A percentile compares a stretch with the other conserved stretches of the same genome.
Conservation (phyloP, 805 yeast genomes). For the Ogataea sp. region DNA sequence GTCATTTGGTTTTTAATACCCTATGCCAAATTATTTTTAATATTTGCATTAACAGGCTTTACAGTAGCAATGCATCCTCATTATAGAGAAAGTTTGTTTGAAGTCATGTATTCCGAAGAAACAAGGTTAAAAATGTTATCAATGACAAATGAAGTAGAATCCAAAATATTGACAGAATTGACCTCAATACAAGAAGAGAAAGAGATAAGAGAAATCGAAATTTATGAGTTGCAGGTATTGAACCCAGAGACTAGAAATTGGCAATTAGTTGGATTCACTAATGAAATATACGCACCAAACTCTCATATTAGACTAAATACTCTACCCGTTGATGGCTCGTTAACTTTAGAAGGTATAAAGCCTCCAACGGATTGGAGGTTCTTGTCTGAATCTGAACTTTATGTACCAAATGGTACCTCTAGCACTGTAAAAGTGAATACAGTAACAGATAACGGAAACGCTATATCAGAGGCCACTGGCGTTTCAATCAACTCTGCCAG, state of each 20-base stretch:
- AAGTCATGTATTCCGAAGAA: slow-evolving; percentile 51
- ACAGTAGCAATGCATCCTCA: slow-evolving; percentile 43
- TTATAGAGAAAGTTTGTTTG: slow-evolving; percentile 37
- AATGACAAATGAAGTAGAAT: slow-evolving; percentile 42
- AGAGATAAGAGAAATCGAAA: slow-evolving; percentile 47
- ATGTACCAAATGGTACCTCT: not conserved
- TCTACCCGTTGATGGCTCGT: slow-evolving; percentile 19
- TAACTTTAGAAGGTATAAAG: slow-evolving; percentile 29
- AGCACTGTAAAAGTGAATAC: no score
- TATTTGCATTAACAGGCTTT: slow-evolving; percentile 43
- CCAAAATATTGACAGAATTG: slow-evolving; percentile 29
- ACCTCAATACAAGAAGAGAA: slow-evolving; percentile 28
- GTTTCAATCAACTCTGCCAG: no score
- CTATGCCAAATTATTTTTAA: slow-evolving; percentile 22
- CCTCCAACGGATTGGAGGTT: slow-evolving; percentile 61
- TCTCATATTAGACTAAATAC: slow-evolving; percentile 29
- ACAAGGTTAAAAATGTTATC: slow-evolving; percentile 46
- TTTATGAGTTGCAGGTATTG: slow-evolving; percentile 59
- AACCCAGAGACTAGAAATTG: slow-evolving; percentile 45
- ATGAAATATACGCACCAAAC: slow-evolving; percentile 45
- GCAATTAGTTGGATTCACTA: slow-evolving; percentile 53
- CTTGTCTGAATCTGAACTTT: no score
- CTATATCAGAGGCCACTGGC: no score
- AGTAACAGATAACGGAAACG: no score
- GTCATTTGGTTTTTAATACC: slow-evolving; percentile 15